Percentiles rank a stretch among this genome's conserved stretches.
Evolutionary conservation across 192 early-diverging fungal species (phyloP).

Genomic region (Chytriomyces sp.): DNA sequence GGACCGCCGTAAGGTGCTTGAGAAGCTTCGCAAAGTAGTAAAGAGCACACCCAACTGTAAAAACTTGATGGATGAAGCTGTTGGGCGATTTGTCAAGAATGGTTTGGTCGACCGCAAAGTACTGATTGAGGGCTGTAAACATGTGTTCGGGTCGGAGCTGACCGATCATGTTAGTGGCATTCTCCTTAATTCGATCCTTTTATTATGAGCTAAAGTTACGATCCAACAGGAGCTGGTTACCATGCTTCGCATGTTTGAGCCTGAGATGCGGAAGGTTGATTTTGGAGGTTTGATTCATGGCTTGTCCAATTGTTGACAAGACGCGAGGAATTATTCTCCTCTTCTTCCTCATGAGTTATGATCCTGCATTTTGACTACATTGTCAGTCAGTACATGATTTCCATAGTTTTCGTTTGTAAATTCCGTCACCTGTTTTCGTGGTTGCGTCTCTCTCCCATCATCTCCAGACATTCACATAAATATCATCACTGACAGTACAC

Average conservation of each 20-base stretch:
- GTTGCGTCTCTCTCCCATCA: no score
- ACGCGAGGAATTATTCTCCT: background rate
- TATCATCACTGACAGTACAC: no score
- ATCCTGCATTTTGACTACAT: background rate
- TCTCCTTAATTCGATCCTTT: no score
- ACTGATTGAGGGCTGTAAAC: conserved; percentile 40
- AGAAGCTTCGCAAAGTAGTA: conserved; percentile 30
- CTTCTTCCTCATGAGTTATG: background rate
- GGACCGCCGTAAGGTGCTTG: conserved; percentile 29
- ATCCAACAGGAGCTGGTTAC: conserved; percentile 59
- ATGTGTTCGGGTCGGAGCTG: conserved; percentile 35
- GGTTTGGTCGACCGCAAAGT: conserved; percentile 42
- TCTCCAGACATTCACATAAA: no score
- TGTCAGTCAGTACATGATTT: no score
- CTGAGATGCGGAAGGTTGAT: conserved; percentile 39
- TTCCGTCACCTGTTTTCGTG: no score
- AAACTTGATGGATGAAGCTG: conserved; percentile 19
- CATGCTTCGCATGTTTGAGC: conserved; percentile 53
- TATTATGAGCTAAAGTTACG: no score
- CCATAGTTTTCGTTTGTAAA: no score
- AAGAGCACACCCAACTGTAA: conserved; percentile 11
- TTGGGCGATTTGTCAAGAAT: conserved; percentile 5
- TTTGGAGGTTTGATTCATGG: conserved; percentile 32
- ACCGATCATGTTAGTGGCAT: conserved; percentile 52
- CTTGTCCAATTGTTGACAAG: conserved; percentile 8